Percentiles rank a stretch among this genome's conserved stretches.
phyloP scores from a whole-genome alignment of 345 rosid genomes.

The Salix koriyanagi region DNA sequence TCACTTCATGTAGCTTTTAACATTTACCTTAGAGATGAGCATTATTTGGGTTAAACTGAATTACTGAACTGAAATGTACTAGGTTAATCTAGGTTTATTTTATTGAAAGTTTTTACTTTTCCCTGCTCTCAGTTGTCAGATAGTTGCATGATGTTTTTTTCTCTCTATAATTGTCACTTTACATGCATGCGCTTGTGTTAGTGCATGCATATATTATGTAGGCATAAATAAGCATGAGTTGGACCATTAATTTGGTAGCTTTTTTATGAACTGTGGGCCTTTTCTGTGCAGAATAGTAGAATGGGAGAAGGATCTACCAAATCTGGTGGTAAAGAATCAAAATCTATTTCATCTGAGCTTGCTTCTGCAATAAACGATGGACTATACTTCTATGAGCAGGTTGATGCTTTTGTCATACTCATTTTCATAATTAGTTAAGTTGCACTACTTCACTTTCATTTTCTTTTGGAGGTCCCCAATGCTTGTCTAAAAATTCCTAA shows the following conservation, averaged over 20 bases:
- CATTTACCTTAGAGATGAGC: too few relatives aligned
- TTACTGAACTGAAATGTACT: not conserved
- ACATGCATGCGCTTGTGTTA: not conserved
- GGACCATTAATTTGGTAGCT: not conserved
- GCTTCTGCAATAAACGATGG: conserved; percentile 90
- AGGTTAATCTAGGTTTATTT: not conserved
- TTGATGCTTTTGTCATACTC: conserved; percentile 16
- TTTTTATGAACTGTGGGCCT: conserved; percentile 15
- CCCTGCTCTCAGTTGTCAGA: not conserved
- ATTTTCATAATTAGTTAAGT: not conserved
- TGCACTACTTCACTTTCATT: not conserved
- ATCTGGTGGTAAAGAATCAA: conserved; percentile 38
- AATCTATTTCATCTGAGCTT: conserved; percentile 63
- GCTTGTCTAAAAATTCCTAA: conserved; percentile 5
- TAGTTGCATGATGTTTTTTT: not conserved
- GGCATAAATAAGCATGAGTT: not conserved
- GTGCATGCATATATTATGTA: not conserved
- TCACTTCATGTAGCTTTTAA: not conserved
- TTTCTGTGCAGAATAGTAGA: conserved; percentile 66
- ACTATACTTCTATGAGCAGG: conserved; percentile 93
- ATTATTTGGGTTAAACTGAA: not conserved
- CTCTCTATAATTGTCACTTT: not conserved
- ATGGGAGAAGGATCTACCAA: conserved; percentile 44
- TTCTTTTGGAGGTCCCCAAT: not conserved
- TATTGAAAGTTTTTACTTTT: not conserved